Evolutionary conservation across 129 eudicot genomes (phyloP).

Genomic region (Ambrosia trifida): DNA sequence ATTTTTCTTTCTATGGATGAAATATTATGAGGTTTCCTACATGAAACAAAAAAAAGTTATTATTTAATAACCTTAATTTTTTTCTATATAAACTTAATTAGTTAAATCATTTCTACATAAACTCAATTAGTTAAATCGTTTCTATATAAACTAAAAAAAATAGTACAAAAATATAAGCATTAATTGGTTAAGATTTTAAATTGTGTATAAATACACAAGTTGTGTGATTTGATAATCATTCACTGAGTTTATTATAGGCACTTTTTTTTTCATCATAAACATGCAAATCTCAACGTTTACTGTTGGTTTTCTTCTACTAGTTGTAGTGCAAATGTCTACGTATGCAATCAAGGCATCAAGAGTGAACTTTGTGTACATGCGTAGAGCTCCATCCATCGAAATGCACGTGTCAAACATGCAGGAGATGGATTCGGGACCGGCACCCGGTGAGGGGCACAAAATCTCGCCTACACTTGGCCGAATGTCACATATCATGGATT

Average conservation of each 20-base stretch:
- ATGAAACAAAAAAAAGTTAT: too few species aligned
- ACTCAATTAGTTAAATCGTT: too few species aligned
- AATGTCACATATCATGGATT: too few species aligned
- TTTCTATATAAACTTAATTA: not conserved
- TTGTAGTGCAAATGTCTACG: not conserved
- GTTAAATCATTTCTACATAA: not conserved
- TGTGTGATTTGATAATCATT: not conserved
- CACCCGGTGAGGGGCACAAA: not conserved
- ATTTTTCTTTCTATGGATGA: too few species aligned
- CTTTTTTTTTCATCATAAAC: not conserved
- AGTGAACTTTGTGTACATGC: too few species aligned
- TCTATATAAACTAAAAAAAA: too few species aligned
- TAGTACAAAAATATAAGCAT: not conserved
- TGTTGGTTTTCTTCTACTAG: not conserved
- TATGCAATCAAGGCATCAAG: not conserved
- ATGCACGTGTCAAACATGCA: too few species aligned
- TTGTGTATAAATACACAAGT: conserved; percentile 14
- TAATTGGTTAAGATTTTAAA: not conserved
- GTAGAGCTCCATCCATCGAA: too few species aligned
- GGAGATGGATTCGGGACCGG: not conserved
- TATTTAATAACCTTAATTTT: too few species aligned
- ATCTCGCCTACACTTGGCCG: not conserved
- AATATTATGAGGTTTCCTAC: too few species aligned
- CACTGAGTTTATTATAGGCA: not conserved
- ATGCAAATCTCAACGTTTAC: conserved; percentile 4